Percentiles rank a stretch among this genome's conserved stretches.
Evolutionary conservation across 805 yeast species (phyloP).

Genomic region (Metschnikowia arizonensis): DNA sequence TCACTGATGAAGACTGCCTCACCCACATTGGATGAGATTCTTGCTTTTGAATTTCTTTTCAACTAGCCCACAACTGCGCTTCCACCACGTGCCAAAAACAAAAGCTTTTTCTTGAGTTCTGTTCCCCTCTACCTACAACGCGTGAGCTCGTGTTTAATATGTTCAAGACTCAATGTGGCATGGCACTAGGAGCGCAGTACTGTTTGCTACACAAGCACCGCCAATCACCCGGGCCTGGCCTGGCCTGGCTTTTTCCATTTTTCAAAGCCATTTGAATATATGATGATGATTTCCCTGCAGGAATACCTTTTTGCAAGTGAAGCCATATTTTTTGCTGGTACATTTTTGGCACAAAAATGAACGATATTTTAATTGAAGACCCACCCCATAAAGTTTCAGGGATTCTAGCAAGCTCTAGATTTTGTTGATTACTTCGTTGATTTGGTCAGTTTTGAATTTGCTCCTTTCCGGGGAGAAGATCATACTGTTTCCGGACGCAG

Average conservation of each 20-base stretch:
- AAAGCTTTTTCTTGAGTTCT: slow-evolving; percentile 23
- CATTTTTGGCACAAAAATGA: slow-evolving; percentile 36
- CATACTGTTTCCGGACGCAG: neutral
- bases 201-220: slow-evolving; percentile 38
- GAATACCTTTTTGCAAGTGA: slow-evolving; percentile 22
- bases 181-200: slow-evolving; percentile 38
- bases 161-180: slow-evolving; percentile 42
- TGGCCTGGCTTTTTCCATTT: slow-evolving; percentile 26
- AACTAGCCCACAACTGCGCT: slow-evolving; percentile 2
- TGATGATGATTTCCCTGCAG: slow-evolving; percentile 26
- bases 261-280: slow-evolving; percentile 31
- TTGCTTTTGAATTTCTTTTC: slow-evolving; percentile 13
- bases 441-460: neutral
- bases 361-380: slow-evolving; percentile 15
- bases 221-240: slow-evolving; percentile 38
- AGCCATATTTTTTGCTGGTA: slow-evolving; percentile 39
- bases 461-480: slow-evolving; percentile 11
- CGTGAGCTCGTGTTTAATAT: slow-evolving; percentile 26
- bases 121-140: slow-evolving; percentile 42
- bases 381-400: slow-evolving; percentile 14
- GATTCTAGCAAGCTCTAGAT: slow-evolving; percentile 7
- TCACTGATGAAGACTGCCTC: neutral
- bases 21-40: slow-evolving; percentile 8
- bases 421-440: neutral
- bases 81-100: slow-evolving; percentile 14